Percentiles rank a stretch among this genome's conserved stretches.
These are phyloP conservation scores for Leccinum disarticulatum DNA, from an alignment of 768 basidiomycete genomes.

Conservation along the genomic window DNA sequence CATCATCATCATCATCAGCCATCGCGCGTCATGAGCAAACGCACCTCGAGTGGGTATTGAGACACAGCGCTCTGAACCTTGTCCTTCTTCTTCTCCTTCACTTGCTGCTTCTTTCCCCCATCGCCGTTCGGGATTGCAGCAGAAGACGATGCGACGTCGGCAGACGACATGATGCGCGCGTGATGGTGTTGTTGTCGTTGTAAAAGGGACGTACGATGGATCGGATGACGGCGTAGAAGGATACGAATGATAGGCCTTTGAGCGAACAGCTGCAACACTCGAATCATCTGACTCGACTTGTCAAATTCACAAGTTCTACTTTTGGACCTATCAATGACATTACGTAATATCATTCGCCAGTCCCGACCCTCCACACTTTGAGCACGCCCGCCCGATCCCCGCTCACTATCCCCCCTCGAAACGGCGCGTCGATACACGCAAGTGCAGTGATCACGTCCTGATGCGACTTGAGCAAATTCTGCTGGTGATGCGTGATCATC, in stretches of 20 bases:
- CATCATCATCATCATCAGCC: not conserved
- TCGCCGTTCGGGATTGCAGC: conserved; percentile 42
- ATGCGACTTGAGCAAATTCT: conserved; percentile 81
- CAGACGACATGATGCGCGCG: conserved; percentile 47
- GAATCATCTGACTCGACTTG: conserved; percentile 27
- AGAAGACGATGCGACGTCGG: conserved; percentile 52
- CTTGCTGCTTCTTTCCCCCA: conserved; percentile 33
- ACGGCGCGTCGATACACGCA: conserved; percentile 87
- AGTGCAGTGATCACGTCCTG: conserved; percentile 89
- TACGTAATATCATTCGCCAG: conserved; percentile 34
- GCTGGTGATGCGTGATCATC: conserved; percentile 78
- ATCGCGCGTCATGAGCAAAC: not conserved
- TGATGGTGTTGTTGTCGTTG: not conserved
- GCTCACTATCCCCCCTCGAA: conserved; percentile 88
- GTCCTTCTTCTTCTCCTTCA: conserved; percentile 49
- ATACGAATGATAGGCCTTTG: conserved; percentile 27
- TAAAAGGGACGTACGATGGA: conserved; percentile 5
- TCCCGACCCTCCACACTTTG: conserved; percentile 85
- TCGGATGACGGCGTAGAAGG: conserved; percentile 17
- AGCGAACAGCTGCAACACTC: conserved; percentile 27
- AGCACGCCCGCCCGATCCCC: conserved; percentile 88
- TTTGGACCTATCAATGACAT: conserved; percentile 22
- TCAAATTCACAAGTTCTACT: conserved; percentile 5
- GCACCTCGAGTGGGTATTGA: conserved; percentile 65
- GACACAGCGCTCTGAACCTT: conserved; percentile 35